Conservation (phyloP, 2,329 filamentous ascomycete genomes). For the Emmonsiellopsis sp. region DNA sequence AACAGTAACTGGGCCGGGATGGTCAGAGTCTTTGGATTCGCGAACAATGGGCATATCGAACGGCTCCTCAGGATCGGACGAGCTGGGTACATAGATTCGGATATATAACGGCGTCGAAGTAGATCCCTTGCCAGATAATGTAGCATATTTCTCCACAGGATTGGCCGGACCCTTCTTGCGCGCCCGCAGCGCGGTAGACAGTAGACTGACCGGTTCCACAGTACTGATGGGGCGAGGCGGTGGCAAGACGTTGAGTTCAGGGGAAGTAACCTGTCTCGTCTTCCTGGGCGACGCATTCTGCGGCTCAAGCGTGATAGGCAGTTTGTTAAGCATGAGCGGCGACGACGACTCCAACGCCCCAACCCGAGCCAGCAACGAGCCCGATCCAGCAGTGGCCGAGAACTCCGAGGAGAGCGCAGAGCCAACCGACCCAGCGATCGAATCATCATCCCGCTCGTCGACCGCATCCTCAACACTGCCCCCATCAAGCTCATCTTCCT, state of each 20-base stretch:
- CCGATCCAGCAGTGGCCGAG: slow-evolving; percentile 46
- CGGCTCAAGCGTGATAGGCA: slow-evolving; percentile 24
- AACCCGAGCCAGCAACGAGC: slow-evolving; percentile 46
- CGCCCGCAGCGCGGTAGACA: slow-evolving; percentile 49
- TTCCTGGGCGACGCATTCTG: slow-evolving; percentile 43
- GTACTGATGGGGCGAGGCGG: slow-evolving; percentile 53
- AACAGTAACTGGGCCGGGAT: slow-evolving; percentile 43
- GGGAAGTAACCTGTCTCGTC: slow-evolving; percentile 29
- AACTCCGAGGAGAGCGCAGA: slow-evolving; percentile 46
- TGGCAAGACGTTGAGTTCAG: slow-evolving; percentile 49
- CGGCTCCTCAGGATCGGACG: slow-evolving; percentile 44
- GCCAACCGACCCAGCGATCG: slow-evolving; percentile 38
- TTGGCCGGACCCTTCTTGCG: slow-evolving; percentile 49
- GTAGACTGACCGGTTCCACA: slow-evolving; percentile 45
- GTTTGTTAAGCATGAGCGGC: slow-evolving; percentile 33
- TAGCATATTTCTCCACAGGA: slow-evolving; percentile 51
- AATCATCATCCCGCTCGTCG: slow-evolving; percentile 36
- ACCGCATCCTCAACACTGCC: slow-evolving; percentile 20
- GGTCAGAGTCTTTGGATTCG: slow-evolving; percentile 44
- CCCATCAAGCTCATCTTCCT: slow-evolving; percentile 13
- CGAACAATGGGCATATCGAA: slow-evolving; percentile 50
- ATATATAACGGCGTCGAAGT: slow-evolving; percentile 49
- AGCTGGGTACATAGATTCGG: slow-evolving; percentile 54
- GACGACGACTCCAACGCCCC: slow-evolving; percentile 42
- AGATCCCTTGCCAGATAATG: slow-evolving; percentile 52